These are phyloP conservation scores for Candida koratica DNA, from an alignment of 805 yeast genomes.

Conservation along the genomic window DNA sequence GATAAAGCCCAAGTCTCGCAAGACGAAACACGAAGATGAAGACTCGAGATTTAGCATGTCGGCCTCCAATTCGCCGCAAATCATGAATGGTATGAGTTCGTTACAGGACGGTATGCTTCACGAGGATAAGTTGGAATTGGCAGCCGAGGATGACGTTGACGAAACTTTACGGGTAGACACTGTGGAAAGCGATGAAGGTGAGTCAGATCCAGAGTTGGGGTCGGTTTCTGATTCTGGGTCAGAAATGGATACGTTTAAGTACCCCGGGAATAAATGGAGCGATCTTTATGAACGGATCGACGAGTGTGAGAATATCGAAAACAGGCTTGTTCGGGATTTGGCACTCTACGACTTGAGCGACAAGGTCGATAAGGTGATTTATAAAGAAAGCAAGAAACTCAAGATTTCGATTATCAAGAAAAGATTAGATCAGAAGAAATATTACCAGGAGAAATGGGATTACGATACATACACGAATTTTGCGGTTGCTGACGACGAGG, in stretches of 20 bases:
- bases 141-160: conserved; percentile 16
- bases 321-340: conserved; percentile 31
- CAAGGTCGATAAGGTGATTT: conserved; percentile 27
- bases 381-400: conserved; percentile 30
- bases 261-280: conserved; percentile 17
- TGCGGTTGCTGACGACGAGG: conserved; percentile 22
- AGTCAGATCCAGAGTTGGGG: conserved; percentile 17
- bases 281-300: conserved; percentile 32
- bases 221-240: conserved; percentile 18
- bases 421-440: conserved; percentile 28
- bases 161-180: conserved; percentile 25
- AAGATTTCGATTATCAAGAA: conserved; percentile 31
- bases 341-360: conserved; percentile 31
- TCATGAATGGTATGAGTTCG: conserved; percentile 29
- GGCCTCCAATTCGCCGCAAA: conserved; percentile 39
- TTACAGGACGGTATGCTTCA: conserved; percentile 31
- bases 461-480: conserved; percentile 39
- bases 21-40: conserved; percentile 15
- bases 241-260: conserved; percentile 11
- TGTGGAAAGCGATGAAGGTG: conserved; percentile 23
- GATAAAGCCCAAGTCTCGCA: conserved; percentile 32
- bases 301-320: conserved; percentile 30
- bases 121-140: conserved; percentile 33
- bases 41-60: conserved; percentile 28
- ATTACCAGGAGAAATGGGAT: conserved; percentile 34